phyloP scores from a whole-genome alignment of 331 rosid species.

The Malus hybrid region DNA sequence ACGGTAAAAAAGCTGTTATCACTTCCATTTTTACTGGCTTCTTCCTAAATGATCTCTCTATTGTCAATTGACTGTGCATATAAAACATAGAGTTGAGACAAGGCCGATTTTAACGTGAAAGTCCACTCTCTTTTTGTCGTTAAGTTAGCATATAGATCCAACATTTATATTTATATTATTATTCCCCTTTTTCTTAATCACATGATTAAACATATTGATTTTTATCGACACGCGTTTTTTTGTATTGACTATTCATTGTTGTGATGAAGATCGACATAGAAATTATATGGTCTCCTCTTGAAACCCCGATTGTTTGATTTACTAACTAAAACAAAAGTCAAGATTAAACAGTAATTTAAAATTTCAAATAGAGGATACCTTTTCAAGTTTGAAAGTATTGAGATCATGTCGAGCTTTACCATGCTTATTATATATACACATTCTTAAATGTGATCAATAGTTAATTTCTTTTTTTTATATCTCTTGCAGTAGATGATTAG shows the following conservation, averaged over 20 bases:
- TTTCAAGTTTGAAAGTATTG: neutral
- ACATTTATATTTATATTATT: too few species aligned
- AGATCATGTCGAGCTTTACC: neutral
- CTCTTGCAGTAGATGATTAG: too few species aligned
- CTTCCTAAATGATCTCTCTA: neutral
- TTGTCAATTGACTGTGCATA: neutral
- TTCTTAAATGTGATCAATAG: too few species aligned
- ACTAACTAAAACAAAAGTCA: neutral
- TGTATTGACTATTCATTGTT: neutral
- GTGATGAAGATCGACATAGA: neutral
- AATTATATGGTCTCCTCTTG: neutral
- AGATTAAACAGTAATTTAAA: neutral
- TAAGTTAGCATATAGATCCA: neutral
- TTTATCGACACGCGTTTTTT: neutral
- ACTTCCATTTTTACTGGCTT: neutral
- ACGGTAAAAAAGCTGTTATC: slow-evolving; percentile 29
- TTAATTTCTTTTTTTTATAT: too few species aligned
- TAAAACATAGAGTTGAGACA: neutral
- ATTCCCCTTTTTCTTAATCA: too few species aligned
- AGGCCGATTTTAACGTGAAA: neutral
- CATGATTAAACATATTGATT: neutral
- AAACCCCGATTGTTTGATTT: neutral
- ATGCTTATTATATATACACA: too few species aligned
- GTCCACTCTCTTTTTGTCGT: neutral
- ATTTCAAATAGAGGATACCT: neutral